Base-by-base conservation (phyloP, 768 basidiomycete species). In the Tubosaeta brunneosetosa region DNA sequence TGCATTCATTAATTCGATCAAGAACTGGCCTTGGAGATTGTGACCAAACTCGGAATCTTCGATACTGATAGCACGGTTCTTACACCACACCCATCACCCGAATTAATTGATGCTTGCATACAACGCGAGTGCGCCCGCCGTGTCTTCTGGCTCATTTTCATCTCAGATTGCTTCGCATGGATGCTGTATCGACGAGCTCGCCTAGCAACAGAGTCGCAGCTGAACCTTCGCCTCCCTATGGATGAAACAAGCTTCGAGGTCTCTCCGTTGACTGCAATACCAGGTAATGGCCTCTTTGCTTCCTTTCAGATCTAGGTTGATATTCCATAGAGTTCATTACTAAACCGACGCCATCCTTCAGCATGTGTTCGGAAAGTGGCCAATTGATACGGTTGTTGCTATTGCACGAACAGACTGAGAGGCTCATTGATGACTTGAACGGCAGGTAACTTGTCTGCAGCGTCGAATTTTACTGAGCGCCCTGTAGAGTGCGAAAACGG, bases 211-310 rank as follows among this genome's bases (percentile, higher is more conserved):
- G 71, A 71, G 41, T 67, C 71, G 38, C 79, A 85, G 53, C 67
- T 81, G 52, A 76, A 75, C 33, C 76, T 90, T 40, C 80, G 84
- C 45, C 73, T 91, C 33, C 89, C 89, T n/a, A 81, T 83, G 8
- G 88, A 91, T 62, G 89, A 91, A 67, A 83, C 86, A 9, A 84
- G 80, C 65, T 91, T 91, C 61, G 88, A 91, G 66, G 71, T 91
- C 51, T 81, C 80, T 26, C 80, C 81, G 25, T 48, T 71, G 50
- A 59, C 70, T 11, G 57, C 69, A 47, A 38, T 70, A 47, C 68
- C 70, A 52, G 69, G 69, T 73, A 56, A 47, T 45, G 26, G 7
- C 12, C 51, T 37, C 16, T 16, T 2, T 44, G 25, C 11, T 31
- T 25, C 16, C 38, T 44, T 27, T 17, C 4, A 29, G 55, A 33